Evolutionary conservation across 306 rosid species (phyloP).

Genomic region (Prinsepia uniflora): DNA sequence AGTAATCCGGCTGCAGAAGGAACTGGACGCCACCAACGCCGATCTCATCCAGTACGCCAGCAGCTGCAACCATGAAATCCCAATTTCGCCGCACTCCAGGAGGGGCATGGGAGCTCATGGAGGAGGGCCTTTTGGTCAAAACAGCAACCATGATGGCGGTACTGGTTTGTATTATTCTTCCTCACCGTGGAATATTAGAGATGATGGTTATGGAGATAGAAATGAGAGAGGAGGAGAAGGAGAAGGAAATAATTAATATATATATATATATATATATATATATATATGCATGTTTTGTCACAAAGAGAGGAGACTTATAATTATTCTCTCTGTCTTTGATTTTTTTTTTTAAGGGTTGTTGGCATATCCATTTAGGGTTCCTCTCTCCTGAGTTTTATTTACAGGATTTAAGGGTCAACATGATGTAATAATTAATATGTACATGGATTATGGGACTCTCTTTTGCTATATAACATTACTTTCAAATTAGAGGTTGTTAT

Average conservation of each 20-base stretch:
- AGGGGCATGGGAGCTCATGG: slow-evolving; percentile 21
- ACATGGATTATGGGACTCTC: neutral
- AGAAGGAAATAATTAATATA: neutral
- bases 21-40: slow-evolving; percentile 76
- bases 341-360: too few relatives aligned
- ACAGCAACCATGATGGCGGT: neutral
- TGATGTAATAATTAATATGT: neutral
- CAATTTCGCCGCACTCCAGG: neutral
- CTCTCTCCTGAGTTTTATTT: neutral
- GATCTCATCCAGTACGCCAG: slow-evolving; percentile 58
- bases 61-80: slow-evolving; percentile 24
- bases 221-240: neutral
- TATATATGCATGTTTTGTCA: too few relatives aligned
- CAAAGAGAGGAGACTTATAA: neutral
- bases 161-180: slow-evolving; percentile 37
- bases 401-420: neutral
- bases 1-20: slow-evolving; percentile 74
- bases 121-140: slow-evolving; percentile 32
- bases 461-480: neutral
- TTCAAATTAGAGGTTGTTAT: too few relatives aligned
- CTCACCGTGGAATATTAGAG: slow-evolving; percentile 33
- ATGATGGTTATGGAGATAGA: neutral
- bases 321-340: too few relatives aligned
- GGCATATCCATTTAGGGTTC: too few relatives aligned
- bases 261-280: too few relatives aligned